Conservation (phyloP, 352 stramenopile genomes). For the Pseudoperonospora humuli region DNA sequence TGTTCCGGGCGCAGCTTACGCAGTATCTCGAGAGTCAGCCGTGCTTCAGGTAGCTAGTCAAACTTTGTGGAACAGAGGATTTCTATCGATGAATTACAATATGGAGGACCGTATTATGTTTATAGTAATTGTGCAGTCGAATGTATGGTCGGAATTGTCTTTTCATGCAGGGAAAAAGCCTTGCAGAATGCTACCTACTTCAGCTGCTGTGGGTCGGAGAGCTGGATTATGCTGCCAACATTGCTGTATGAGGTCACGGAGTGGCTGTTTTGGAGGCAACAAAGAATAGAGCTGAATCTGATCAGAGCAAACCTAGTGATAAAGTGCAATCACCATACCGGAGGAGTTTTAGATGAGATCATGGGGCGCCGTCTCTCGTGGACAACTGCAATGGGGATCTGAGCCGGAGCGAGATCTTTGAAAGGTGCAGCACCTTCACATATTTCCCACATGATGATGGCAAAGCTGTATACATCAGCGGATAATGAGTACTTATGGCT, state of each 20-base stretch:
- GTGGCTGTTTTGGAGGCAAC: conserved; percentile 26
- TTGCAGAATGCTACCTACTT: conserved; percentile 33
- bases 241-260: conserved; percentile 47
- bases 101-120: too few relatives aligned
- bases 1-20: conserved; percentile 63
- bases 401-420: conserved; percentile 37
- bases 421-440: conserved; percentile 59
- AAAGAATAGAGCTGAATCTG: neutral
- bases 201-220: conserved; percentile 34
- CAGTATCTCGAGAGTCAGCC: conserved; percentile 71
- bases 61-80: neutral
- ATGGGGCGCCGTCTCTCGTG: conserved; percentile 51
- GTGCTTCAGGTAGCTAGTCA: conserved; percentile 50
- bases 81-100: too few relatives aligned
- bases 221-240: conserved; percentile 64
- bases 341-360: conserved; percentile 51
- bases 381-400: conserved; percentile 59
- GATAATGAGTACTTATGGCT: conserved; percentile 58
- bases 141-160: neutral
- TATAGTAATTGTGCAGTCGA: neutral
- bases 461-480: conserved; percentile 77
- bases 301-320: neutral
- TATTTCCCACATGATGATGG: too few relatives aligned
- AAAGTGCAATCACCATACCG: conserved; percentile 19
- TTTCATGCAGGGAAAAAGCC: conserved; percentile 19